Conservation (phyloP, 2,329 filamentous ascomycete species). For the Dendryphion nanum region DNA sequence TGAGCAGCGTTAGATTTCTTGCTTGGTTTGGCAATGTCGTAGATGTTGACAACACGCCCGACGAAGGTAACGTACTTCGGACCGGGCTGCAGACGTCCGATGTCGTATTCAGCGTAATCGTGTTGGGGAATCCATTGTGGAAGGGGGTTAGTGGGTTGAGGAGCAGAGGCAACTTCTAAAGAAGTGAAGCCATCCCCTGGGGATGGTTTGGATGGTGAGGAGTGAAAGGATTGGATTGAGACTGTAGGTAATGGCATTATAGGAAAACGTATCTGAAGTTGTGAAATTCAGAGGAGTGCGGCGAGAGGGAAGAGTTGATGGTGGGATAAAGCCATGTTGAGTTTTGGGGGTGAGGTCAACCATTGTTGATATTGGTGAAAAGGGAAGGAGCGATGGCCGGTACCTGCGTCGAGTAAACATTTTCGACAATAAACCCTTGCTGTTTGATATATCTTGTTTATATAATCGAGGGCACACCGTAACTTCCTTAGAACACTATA, state of each 20-base stretch:
- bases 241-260: constrained; percentile 34
- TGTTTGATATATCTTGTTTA: too few species aligned
- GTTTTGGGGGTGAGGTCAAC: too few species aligned
- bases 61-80: constrained; percentile 52
- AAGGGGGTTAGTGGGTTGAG: constrained; percentile 33
- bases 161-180: constrained; percentile 43
- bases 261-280: background rate
- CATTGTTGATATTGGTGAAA: too few species aligned
- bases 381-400: too few species aligned
- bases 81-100: constrained; percentile 51
- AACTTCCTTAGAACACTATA: too few species aligned
- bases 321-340: too few species aligned
- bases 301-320: too few species aligned
- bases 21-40: constrained; percentile 42
- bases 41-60: constrained; percentile 58
- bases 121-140: constrained; percentile 44
- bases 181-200: constrained; percentile 55
- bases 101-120: constrained; percentile 49
- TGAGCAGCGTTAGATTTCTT: constrained; percentile 47
- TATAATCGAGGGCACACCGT: too few species aligned
- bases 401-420: too few species aligned
- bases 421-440: too few species aligned
- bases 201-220: constrained; percentile 17
- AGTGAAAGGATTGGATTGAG: constrained; percentile 48
- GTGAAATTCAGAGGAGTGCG: background rate